Evolutionary conservation across 768 basidiomycete species (phyloP).

Genomic region (Phylloporus arenicola): DNA sequence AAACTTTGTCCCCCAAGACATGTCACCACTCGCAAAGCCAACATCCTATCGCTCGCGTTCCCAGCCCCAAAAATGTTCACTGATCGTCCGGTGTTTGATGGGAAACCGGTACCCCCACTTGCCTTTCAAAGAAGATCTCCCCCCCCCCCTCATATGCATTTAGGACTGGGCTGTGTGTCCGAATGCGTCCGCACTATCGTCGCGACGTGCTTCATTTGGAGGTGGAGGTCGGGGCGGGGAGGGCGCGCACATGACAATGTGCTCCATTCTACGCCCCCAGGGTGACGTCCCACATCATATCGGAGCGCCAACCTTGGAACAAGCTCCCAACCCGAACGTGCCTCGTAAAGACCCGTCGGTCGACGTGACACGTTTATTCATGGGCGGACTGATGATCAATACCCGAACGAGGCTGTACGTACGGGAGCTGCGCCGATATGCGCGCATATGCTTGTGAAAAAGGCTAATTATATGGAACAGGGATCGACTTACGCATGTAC

Average conservation of each 20-base stretch:
- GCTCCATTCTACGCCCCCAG: conserved; percentile 10
- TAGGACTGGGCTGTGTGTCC: not conserved
- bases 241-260: conserved; percentile 6
- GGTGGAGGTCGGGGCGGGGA: not conserved
- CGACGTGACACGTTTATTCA: conserved; percentile 14
- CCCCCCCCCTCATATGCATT: not conserved
- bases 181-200: too few relatives aligned
- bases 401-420: not conserved
- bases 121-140: conserved; percentile 1
- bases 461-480: not conserved
- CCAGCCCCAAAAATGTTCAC: conserved; percentile 2
- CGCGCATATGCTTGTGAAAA: not conserved
- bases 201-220: too few relatives aligned
- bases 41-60: not conserved
- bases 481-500: not conserved
- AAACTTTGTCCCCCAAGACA: not conserved
- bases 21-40: not conserved
- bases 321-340: too few relatives aligned
- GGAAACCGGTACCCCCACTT: conserved; percentile 1
- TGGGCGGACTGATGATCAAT: not conserved
- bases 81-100: conserved; percentile 1
- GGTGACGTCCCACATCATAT: not conserved
- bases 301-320: conserved; percentile 8
- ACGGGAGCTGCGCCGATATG: not conserved
- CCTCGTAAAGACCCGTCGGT: conserved; percentile 5